These are phyloP conservation scores for Rhizopus microsporus DNA, from an alignment of 371 early-diverging fungal species.

Conservation along the genomic window DNA sequence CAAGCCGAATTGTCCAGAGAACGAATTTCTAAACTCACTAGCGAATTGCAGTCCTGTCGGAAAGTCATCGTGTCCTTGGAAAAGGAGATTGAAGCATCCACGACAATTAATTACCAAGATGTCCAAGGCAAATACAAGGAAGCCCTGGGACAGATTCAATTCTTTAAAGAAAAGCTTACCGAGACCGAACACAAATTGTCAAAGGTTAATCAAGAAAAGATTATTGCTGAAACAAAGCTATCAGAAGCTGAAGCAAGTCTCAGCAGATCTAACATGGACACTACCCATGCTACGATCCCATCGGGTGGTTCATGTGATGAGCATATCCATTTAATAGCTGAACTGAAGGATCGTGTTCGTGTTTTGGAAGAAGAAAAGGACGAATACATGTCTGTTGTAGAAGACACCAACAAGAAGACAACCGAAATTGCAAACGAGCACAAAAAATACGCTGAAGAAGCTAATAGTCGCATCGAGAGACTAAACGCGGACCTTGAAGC, in stretches of 20 bases:
- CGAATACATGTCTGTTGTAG: constrained; percentile 7
- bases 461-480: constrained; percentile 6
- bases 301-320: constrained; percentile 5
- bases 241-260: constrained; percentile 12
- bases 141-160: constrained; percentile 5
- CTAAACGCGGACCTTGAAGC: constrained; percentile 9
- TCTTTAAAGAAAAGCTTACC: constrained; percentile 9
- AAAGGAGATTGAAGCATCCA: constrained; percentile 14
- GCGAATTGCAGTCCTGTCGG: constrained; percentile 12
- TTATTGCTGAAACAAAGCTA: constrained; percentile 21
- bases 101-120: constrained; percentile 7
- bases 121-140: constrained; percentile 16
- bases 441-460: background rate
- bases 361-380: constrained; percentile 15
- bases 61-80: constrained; percentile 6
- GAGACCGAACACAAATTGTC: constrained; percentile 13
- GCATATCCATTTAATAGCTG: constrained; percentile 11
- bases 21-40: constrained; percentile 4
- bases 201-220: constrained; percentile 12
- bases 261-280: background rate
- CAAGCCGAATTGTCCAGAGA: constrained; percentile 3
- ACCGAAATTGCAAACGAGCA: constrained; percentile 4
- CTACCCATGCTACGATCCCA: background rate
- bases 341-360: constrained; percentile 15
- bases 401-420: constrained; percentile 1